A percentile compares a stretch with the other conserved stretches of the same genome.
Evolutionary conservation across 768 basidiomycete genomes (phyloP).

Genomic region (Serendipita indica): DNA sequence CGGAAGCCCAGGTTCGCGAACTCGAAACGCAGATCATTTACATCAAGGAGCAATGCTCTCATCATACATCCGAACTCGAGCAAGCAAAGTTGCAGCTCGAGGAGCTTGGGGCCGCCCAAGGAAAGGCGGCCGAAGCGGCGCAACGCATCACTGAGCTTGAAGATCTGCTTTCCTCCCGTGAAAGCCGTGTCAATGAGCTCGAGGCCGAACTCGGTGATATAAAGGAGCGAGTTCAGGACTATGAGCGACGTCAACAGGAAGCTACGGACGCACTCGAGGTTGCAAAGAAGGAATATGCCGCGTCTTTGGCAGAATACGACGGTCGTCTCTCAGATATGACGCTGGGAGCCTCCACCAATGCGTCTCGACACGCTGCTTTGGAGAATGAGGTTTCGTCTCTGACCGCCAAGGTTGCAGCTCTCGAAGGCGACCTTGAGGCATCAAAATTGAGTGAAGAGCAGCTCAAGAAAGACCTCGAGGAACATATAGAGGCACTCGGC

Average conservation of each 20-base stretch:
- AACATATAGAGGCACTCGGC: neutral
- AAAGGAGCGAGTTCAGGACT: neutral
- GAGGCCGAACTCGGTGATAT: neutral
- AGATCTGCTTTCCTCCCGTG: neutral
- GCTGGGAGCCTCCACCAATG: neutral
- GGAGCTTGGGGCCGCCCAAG: neutral
- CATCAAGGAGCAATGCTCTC: neutral
- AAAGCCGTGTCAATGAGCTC: neutral
- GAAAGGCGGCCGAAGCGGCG: neutral
- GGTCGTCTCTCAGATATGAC: conserved; percentile 4
- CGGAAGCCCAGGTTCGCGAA: neutral
- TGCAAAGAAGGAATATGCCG: neutral
- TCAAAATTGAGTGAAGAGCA: neutral
- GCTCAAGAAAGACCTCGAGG: neutral
- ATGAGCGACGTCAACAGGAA: neutral
- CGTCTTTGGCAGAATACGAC: neutral
- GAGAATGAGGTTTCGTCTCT: conserved; percentile 2
- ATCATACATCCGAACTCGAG: conserved; percentile 1
- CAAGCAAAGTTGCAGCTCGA: neutral
- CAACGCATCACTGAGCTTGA: conserved; percentile 1
- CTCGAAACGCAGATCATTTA: neutral
- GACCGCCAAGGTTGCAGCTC: neutral
- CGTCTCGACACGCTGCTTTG: neutral
- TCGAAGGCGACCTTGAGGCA: neutral
- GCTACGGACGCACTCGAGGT: neutral